Base-by-base conservation (phyloP, 148 eudicot genomes). In the Arbutus unedo region DNA sequence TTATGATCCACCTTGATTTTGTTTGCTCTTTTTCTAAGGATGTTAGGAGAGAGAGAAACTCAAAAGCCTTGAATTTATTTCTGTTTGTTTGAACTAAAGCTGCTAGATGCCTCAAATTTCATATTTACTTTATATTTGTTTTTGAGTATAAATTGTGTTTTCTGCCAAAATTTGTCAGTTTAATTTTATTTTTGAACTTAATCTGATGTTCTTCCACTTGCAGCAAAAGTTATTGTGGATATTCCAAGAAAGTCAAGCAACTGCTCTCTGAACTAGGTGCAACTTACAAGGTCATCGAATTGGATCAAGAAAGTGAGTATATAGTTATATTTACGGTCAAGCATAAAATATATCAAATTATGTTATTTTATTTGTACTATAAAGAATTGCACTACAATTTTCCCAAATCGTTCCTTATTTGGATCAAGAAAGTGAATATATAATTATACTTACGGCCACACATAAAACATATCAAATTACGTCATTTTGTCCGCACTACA, bases 141-240 rank as follows among this genome's bases (percentile, higher is more conserved):
- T 21, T 79, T 38, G 38, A 6, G 7, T 38, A 41, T 16, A 13
- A 13, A 45, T 67, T n/a, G 11, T 74, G 10, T 71, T 45, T 53
- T 15, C 45, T 0, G 11, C n/a, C 21, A 5, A 49, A 25, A 10
- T 59, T 48, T 74, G n/a, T n/a, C n/a, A n/a, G n/a, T n/a, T n/a
- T n/a, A n/a, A n/a, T n/a, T n/a, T n/a, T n/a, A n/a, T n/a, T n/a
- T n/a, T n/a, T n/a, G n/a, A 7, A 11, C 19, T 55, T 19, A 68
- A 9, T 73, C 31, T 68, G 19, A 47, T 81, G 13, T n/a, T 79
- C 54, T 79, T 59, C 4, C 51, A 55, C 55, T 74, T 85, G 84
- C 97, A 95, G 97, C 79, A 95, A 95, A 88, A 95, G 95, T 47
- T 89, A 88, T 67, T 95, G 98, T 62, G 89, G 88, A 55, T 95